A percentile compares a stretch with the other conserved stretches of the same genome.
Conservation (phyloP, 2,329 filamentous ascomycete genomes). For the Drechslerella dactyloides region DNA sequence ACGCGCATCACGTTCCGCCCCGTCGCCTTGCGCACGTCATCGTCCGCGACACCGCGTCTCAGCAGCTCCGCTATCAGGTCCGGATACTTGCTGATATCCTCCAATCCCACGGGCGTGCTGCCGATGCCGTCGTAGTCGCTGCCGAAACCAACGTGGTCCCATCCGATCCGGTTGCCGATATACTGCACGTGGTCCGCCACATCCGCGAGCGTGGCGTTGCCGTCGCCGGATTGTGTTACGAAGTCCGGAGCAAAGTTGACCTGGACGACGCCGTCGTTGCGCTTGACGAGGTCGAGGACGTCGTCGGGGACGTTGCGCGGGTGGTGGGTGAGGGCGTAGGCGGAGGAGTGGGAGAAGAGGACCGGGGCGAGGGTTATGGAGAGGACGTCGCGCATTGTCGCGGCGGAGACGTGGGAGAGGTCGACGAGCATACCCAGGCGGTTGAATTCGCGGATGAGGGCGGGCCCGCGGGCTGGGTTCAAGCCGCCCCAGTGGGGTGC, state of each 20-base stretch:
- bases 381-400: conserved; percentile 86
- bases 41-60: conserved; percentile 73
- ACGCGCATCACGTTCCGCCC: conserved; percentile 84
- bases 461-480: conserved; percentile 68
- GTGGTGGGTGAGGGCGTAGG: conserved; percentile 80
- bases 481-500: conserved; percentile 73
- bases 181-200: conserved; percentile 81
- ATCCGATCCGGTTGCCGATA: conserved; percentile 83
- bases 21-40: conserved; percentile 75
- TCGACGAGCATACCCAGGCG: conserved; percentile 93
- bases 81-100: conserved; percentile 85
- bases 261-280: conserved; percentile 80
- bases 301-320: conserved; percentile 89
- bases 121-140: conserved; percentile 86
- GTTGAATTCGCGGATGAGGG: conserved; percentile 87
- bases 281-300: conserved; percentile 76
- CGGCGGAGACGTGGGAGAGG: conserved; percentile 75
- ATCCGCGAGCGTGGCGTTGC: conserved; percentile 74
- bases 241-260: conserved; percentile 87
- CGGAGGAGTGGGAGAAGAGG: conserved; percentile 88
- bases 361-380: conserved; percentile 71
- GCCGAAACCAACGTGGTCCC: conserved; percentile 83
- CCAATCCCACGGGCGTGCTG: conserved; percentile 72
- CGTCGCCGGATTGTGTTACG: conserved; percentile 68
- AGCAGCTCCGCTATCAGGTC: conserved; percentile 77